Percentiles rank a stretch among this genome's conserved stretches.
Evolutionary conservation across 352 stramenopile genomes (phyloP).

Genomic region (Globisporangium perplexum): DNA sequence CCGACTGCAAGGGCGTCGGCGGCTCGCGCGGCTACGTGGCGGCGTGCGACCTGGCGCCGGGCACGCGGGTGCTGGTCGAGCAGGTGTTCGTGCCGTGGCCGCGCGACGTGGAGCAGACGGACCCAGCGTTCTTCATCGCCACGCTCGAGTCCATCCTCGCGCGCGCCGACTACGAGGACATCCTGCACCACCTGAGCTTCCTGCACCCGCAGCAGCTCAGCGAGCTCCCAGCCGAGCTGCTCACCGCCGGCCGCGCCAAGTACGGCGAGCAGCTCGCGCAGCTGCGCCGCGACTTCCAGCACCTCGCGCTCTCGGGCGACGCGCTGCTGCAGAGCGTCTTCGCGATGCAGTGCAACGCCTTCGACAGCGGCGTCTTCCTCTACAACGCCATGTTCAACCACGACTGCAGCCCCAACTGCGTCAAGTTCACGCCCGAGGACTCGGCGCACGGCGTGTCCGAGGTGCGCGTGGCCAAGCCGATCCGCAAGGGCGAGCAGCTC

Average conservation of each 20-base stretch:
- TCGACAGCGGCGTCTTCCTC: slow-evolving; percentile 91
- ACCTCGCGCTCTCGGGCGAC: slow-evolving; percentile 41
- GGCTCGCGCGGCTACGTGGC: slow-evolving; percentile 89
- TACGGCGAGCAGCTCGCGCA: slow-evolving; percentile 53
- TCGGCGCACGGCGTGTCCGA: slow-evolving; percentile 73
- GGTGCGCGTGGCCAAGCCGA: slow-evolving; percentile 82
- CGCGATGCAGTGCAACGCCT: slow-evolving; percentile 92
- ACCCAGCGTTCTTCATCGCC: slow-evolving; percentile 80
- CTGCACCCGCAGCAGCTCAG: slow-evolving; percentile 84
- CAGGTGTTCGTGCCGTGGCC: slow-evolving; percentile 89
- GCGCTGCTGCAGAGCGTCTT: slow-evolving; percentile 88
- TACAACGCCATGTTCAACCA: slow-evolving; percentile 96
- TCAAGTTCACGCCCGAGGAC: slow-evolving; percentile 87
- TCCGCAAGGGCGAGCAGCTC: slow-evolving; percentile 85
- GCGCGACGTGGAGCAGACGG: slow-evolving; percentile 68
- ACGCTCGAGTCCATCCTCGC: slow-evolving; percentile 86
- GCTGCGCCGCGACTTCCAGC: slow-evolving; percentile 40
- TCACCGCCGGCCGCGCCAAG: slow-evolving; percentile 44
- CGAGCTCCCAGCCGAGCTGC: slow-evolving; percentile 52
- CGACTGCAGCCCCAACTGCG: slow-evolving; percentile 91
- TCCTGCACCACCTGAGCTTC: slow-evolving; percentile 74
- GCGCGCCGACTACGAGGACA: slow-evolving; percentile 50
- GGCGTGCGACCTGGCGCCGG: slow-evolving; percentile 61
- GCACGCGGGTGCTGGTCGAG: slow-evolving; percentile 89
- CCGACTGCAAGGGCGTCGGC: slow-evolving; percentile 48